Conservation (phyloP, 768 basidiomycete species). For the Gyrodon lividus region DNA sequence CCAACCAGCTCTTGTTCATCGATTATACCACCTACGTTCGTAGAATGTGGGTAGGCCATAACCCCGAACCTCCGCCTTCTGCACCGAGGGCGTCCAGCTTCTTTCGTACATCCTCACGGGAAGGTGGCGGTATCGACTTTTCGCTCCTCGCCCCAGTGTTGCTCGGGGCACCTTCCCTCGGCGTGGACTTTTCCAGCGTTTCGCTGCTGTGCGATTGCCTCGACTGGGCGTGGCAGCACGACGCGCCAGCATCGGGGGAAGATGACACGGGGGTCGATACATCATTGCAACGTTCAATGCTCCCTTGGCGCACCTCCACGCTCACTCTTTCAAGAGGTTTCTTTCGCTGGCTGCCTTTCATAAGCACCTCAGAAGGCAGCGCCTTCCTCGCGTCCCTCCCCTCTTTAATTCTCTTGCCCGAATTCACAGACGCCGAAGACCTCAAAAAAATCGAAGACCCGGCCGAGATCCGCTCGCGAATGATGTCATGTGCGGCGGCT, state of each 20-base stretch:
- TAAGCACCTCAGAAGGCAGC: constrained; percentile 28
- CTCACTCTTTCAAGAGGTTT: constrained; percentile 33
- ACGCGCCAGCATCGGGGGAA: background rate
- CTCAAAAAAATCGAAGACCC: background rate
- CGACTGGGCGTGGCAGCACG: background rate
- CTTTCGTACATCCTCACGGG: constrained; percentile 1
- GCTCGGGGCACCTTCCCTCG: constrained; percentile 20
- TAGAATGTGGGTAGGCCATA: constrained; percentile 36
- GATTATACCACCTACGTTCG: constrained; percentile 34
- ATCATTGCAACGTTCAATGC: constrained; percentile 26
- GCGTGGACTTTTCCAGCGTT: constrained; percentile 32
- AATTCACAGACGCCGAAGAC: constrained; percentile 4
- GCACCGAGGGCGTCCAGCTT: constrained; percentile 14
- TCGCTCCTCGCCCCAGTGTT: constrained; percentile 10
- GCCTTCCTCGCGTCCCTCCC: constrained; percentile 38
- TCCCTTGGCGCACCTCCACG: constrained; percentile 11
- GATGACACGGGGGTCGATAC: background rate
- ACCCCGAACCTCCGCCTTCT: constrained; percentile 23
- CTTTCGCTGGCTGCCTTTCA: constrained; percentile 34
- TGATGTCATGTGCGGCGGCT: background rate
- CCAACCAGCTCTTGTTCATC: constrained; percentile 25
- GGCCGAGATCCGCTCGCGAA: background rate
- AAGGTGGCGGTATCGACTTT: constrained; percentile 20
- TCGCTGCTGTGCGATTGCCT: constrained; percentile 37
- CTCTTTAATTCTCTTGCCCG: constrained; percentile 31